A percentile compares a stretch with the other conserved stretches of the same genome.
Conservation (phyloP, 2,329 filamentous ascomycete genomes). For the Sporothrix pseudoabietina region DNA sequence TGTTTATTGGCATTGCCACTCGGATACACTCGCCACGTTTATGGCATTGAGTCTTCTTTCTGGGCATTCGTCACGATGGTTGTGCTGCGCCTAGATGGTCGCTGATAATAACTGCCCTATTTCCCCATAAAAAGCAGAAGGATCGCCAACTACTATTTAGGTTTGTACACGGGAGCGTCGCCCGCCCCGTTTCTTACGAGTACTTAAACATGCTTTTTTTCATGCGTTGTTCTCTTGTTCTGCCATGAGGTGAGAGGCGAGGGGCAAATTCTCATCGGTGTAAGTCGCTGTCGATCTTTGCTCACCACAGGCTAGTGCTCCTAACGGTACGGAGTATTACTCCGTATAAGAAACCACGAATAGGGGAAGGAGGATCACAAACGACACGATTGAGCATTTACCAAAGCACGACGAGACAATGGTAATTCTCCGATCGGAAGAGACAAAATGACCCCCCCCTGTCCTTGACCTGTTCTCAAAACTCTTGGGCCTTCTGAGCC, state of each 20-base stretch:
- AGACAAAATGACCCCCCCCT: not conserved
- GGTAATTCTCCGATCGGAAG: slow-evolving; percentile 16
- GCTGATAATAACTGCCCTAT: not conserved
- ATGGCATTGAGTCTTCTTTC: slow-evolving; percentile 1
- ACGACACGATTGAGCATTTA: no score
- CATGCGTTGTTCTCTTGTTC: not conserved
- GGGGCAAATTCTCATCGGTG: not conserved
- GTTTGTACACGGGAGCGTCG: not conserved
- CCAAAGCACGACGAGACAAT: not conserved
- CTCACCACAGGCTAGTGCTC: not conserved
- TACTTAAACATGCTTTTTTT: no score
- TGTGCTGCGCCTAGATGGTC: not conserved
- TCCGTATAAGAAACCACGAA: not conserved
- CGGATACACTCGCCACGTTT: not conserved
- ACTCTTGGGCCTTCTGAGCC: not conserved
- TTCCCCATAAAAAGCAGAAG: not conserved
- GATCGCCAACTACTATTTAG: not conserved
- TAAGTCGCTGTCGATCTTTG: slow-evolving; percentile 8
- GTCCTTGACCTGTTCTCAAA: not conserved
- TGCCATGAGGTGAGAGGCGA: not conserved
- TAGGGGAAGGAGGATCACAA: not conserved
- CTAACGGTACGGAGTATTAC: not conserved
- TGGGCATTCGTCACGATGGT: not conserved
- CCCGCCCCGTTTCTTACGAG: slow-evolving; percentile 2
- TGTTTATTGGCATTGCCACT: not conserved